phyloP scores from a whole-genome alignment of 805 yeast species.

The Ogataea sp. region DNA sequence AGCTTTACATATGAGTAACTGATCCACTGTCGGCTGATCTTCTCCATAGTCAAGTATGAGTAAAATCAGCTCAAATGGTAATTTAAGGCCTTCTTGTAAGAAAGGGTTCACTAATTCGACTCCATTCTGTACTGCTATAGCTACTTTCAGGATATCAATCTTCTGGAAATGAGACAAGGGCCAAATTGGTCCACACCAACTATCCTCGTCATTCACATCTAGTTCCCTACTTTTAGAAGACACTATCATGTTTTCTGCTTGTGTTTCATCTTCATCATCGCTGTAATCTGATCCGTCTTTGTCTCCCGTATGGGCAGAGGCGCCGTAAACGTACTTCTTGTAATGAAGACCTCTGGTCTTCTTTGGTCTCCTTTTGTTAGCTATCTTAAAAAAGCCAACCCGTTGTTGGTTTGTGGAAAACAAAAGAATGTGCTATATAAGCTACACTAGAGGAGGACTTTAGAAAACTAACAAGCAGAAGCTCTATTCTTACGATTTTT shows the following conservation, averaged over 20 bases:
- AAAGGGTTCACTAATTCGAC: conserved; percentile 21
- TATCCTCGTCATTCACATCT: too few species aligned
- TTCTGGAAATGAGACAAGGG: conserved; percentile 44
- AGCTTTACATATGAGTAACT: conserved; percentile 50
- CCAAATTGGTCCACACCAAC: conserved; percentile 28
- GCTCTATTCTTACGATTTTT: neutral
- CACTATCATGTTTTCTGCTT: too few species aligned
- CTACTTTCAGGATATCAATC: conserved; percentile 32
- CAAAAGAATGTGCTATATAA: too few species aligned
- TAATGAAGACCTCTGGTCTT: conserved; percentile 69
- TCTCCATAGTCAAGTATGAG: conserved; percentile 26
- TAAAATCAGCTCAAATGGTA: conserved; percentile 46
- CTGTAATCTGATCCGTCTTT: neutral
- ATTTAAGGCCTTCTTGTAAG: conserved; percentile 15
- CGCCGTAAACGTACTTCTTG: conserved; percentile 59
- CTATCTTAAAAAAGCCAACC: conserved; percentile 51
- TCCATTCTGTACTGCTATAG: conserved; percentile 19
- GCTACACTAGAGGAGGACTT: too few species aligned
- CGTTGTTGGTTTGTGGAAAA: too few species aligned
- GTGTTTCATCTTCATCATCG: conserved; percentile 11
- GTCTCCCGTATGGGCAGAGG: conserved; percentile 15
- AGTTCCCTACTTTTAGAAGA: too few species aligned
- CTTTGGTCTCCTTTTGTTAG: conserved; percentile 81
- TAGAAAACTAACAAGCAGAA: too few species aligned
- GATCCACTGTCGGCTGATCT: conserved; percentile 34